Conservation (phyloP, 2,329 filamentous ascomycete species). For the Ophiosphaerella herpotricha region DNA sequence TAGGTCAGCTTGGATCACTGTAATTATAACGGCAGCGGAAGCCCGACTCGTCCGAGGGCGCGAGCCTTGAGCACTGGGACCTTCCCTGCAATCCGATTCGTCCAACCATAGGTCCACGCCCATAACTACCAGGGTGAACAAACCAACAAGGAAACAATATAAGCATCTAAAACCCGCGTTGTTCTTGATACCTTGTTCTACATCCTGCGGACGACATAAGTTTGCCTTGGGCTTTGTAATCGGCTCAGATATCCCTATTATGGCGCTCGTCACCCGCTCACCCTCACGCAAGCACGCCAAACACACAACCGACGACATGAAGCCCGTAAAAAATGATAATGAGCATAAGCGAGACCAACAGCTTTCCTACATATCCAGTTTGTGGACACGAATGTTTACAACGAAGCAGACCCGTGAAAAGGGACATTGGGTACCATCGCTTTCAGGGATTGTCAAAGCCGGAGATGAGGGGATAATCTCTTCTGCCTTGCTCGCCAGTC, state of each 20-base stretch:
- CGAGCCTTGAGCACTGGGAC: slow-evolving; percentile 15
- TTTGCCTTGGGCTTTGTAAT: slow-evolving; percentile 25
- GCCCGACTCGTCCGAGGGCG: slow-evolving; percentile 21
- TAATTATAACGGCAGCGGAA: slow-evolving; percentile 15
- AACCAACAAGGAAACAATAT: slow-evolving; percentile 23
- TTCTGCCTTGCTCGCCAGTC: slow-evolving; percentile 30
- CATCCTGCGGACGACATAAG: slow-evolving; percentile 15
- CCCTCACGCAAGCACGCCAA: slow-evolving; percentile 32
- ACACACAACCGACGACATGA: slow-evolving; percentile 9
- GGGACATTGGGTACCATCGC: slow-evolving; percentile 27
- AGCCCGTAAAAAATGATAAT: slow-evolving; percentile 16
- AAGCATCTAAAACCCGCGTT: slow-evolving; percentile 14
- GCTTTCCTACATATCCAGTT: slow-evolving; percentile 16
- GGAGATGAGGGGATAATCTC: slow-evolving; percentile 37
- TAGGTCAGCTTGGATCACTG: background rate
- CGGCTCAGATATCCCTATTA: slow-evolving; percentile 19
- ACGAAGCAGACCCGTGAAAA: slow-evolving; percentile 20
- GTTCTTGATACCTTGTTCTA: background rate
- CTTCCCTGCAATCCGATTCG: slow-evolving; percentile 40
- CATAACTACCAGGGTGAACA: slow-evolving; percentile 11
- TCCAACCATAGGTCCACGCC: slow-evolving; percentile 3
- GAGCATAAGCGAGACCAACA: slow-evolving; percentile 17
- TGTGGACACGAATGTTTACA: slow-evolving; percentile 26
- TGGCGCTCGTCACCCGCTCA: slow-evolving; percentile 37
- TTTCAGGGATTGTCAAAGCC: slow-evolving; percentile 40